phyloP scores from a whole-genome alignment of 2,329 filamentous ascomycete species.

The Diaporthe caulivora region DNA sequence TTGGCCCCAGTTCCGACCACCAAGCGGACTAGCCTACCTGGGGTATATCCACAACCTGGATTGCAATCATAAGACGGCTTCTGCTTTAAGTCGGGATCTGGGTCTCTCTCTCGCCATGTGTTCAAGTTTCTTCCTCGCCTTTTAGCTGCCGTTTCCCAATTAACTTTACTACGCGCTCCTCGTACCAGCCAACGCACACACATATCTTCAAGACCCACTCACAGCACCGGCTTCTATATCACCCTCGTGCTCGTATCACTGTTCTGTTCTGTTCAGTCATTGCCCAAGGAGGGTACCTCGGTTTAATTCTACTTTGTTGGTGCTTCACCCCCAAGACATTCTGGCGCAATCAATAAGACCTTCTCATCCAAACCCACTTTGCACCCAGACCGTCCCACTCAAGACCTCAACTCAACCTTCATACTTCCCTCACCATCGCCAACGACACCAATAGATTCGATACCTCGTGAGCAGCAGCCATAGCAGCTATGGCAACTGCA shows the following conservation, averaged over 20 bases:
- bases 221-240: not conserved
- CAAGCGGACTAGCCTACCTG: conserved; percentile 25
- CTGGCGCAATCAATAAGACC: not conserved
- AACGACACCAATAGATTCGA: conserved; percentile 8
- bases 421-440: not conserved
- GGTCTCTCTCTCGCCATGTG: conserved; percentile 14
- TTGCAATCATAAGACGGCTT: conserved; percentile 10
- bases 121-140: conserved; percentile 18
- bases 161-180: not conserved
- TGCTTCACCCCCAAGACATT: not conserved
- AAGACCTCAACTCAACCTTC: not conserved
- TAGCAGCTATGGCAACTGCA: conserved; percentile 40
- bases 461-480: not conserved
- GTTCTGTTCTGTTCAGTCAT: not conserved
- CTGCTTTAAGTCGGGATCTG: conserved; percentile 10
- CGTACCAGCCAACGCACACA: not conserved
- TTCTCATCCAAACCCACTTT: not conserved
- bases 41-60: conserved; percentile 16
- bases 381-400: not conserved
- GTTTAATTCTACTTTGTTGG: not conserved
- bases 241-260: not conserved
- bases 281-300: not conserved
- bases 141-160: conserved; percentile 11
- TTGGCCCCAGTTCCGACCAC: conserved; percentile 19
- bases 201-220: not conserved